A percentile compares a stretch with the other conserved stretches of the same genome.
Conservation (phyloP, 352 stramenopile genomes). For the Pythium dissotocum region DNA sequence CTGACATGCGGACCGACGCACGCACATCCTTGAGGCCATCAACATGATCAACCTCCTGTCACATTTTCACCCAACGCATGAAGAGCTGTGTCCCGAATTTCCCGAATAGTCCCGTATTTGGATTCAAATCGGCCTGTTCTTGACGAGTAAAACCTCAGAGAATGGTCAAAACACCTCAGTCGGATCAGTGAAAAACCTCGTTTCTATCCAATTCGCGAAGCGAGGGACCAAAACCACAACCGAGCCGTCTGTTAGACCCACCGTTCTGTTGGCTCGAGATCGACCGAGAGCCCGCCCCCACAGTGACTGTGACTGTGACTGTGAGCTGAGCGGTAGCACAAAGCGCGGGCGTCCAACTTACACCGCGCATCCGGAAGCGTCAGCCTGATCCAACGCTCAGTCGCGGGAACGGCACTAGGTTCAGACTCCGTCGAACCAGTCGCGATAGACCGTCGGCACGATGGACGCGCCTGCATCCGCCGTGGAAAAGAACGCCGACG, state of each 20-base stretch:
- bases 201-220: constrained; percentile 10
- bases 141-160: constrained; percentile 21
- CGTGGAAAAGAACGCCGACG: constrained; percentile 5
- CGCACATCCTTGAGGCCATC: constrained; percentile 12
- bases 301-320: constrained; percentile 7
- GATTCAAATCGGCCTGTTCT: constrained; percentile 19
- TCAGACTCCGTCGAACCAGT: not conserved
- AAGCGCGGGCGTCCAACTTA: constrained; percentile 29
- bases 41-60: constrained; percentile 15
- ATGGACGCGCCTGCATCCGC: constrained; percentile 17
- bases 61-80: constrained; percentile 12
- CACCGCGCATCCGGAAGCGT: constrained; percentile 26
- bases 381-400: constrained; percentile 14
- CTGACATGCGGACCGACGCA: constrained; percentile 1
- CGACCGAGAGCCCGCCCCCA: constrained; percentile 6
- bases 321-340: constrained; percentile 21
- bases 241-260: constrained; percentile 23
- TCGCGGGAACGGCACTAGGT: not conserved
- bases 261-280: constrained; percentile 28
- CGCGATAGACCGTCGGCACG: not conserved
- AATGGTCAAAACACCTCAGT: constrained; percentile 17
- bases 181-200: constrained; percentile 21
- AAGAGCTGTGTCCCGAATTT: constrained; percentile 10
- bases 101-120: constrained; percentile 24
- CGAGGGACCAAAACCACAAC: constrained; percentile 21